Evolutionary conservation across 768 basidiomycete genomes (phyloP).

Genomic region (Saitozyma podzolica): DNA sequence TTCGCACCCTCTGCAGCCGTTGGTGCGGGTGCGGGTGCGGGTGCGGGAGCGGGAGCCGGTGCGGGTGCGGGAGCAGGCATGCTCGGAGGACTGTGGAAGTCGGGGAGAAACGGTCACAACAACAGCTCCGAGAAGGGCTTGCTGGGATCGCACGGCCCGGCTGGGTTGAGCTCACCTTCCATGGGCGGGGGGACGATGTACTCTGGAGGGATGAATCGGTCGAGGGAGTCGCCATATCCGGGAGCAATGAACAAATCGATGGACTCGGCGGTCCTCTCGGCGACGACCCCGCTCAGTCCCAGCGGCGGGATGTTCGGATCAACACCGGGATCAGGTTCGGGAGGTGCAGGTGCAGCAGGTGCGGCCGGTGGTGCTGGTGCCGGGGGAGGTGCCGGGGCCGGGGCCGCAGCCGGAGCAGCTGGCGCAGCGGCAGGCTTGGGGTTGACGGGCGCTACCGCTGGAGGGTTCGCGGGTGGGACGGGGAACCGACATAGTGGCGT

Average conservation of each 20-base stretch:
- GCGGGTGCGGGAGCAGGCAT: too few species aligned
- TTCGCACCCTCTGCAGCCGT: slow-evolving; percentile 15
- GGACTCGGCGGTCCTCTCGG: slow-evolving; percentile 1
- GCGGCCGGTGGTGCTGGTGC: not conserved
- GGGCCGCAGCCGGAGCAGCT: slow-evolving; percentile 9
- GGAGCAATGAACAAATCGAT: slow-evolving; percentile 4
- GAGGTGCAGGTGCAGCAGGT: slow-evolving; percentile 8
- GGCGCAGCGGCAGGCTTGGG: not conserved
- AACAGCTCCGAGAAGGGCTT: slow-evolving; percentile 41
- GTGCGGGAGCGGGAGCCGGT: too few species aligned
- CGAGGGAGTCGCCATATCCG: not conserved
- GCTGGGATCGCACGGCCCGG: slow-evolving; percentile 13
- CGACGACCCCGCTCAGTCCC: too few species aligned
- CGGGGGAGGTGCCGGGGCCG: slow-evolving; percentile 2
- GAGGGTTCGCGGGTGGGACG: slow-evolving; percentile 13
- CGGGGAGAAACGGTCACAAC: not conserved
- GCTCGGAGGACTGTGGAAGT: slow-evolving; percentile 11
- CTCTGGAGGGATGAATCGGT: slow-evolving; percentile 12
- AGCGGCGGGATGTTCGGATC: not conserved
- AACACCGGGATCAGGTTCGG: not conserved
- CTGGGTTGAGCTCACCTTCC: slow-evolving; percentile 25
- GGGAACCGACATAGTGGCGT: slow-evolving; percentile 36
- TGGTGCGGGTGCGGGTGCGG: not conserved
- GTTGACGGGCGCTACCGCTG: slow-evolving; percentile 6
- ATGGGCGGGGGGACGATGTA: slow-evolving; percentile 43